phyloP scores from a whole-genome alignment of 2,329 filamentous ascomycete species.

The Chrysosphaeria jannelii region DNA sequence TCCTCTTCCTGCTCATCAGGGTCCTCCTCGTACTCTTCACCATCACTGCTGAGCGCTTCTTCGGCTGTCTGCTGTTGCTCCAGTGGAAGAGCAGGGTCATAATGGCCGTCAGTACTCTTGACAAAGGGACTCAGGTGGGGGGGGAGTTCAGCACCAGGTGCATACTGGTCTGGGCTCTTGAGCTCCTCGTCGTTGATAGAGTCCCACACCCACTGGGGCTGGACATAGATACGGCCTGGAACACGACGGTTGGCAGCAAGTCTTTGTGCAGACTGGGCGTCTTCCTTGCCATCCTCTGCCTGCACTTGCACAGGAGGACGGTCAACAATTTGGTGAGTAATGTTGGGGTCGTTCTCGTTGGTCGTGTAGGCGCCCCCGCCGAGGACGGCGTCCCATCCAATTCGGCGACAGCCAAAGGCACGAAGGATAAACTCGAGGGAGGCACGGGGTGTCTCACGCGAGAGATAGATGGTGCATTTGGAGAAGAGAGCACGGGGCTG shows the following conservation, averaged over 20 bases:
- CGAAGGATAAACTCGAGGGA: conserved; percentile 80
- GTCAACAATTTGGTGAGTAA: conserved; percentile 92
- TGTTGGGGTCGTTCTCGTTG: conserved; percentile 58
- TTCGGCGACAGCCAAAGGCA: conserved; percentile 80
- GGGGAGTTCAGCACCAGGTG: conserved; percentile 64
- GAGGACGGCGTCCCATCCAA: conserved; percentile 78
- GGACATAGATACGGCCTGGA: conserved; percentile 74
- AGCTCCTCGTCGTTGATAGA: conserved; percentile 78
- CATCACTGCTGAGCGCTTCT: conserved; percentile 43
- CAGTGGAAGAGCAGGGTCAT: conserved; percentile 66
- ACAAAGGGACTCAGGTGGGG: conserved; percentile 94
- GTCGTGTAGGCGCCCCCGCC: conserved; percentile 82
- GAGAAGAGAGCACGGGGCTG: conserved; percentile 54
- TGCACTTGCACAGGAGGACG: conserved; percentile 42
- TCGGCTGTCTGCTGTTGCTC: conserved; percentile 70
- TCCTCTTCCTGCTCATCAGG: conserved; percentile 10
- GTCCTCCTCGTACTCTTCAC: conserved; percentile 16
- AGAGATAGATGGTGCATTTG: conserved; percentile 73
- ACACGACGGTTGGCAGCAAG: conserved; percentile 37
- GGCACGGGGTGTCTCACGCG: conserved; percentile 71
- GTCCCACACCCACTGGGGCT: conserved; percentile 98
- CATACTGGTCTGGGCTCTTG: conserved; percentile 63
- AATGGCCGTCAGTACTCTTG: conserved; percentile 56
- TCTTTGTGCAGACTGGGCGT: conserved; percentile 30
- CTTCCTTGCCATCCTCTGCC: conserved; percentile 17